A percentile compares a stretch with the other conserved stretches of the same genome.
Conservation (phyloP, 352 stramenopile species). For the Globisporangium alternatum region DNA sequence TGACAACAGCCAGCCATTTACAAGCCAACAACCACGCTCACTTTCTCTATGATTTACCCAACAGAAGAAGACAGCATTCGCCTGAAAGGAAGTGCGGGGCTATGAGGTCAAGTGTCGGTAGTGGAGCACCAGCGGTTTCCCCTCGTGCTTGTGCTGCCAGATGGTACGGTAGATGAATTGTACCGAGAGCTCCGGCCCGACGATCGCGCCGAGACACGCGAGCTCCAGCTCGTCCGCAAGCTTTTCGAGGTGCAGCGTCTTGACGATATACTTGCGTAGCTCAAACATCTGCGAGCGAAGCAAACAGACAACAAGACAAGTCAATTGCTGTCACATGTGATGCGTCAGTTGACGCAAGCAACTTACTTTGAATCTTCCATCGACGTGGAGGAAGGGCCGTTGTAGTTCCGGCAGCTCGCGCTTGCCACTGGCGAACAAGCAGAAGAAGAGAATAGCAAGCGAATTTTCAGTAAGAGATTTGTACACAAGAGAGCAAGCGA, state of each 20-base stretch:
- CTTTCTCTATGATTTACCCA: slow-evolving; percentile 5
- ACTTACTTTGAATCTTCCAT: slow-evolving; percentile 52
- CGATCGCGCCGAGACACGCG: slow-evolving; percentile 48
- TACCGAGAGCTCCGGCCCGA: slow-evolving; percentile 62
- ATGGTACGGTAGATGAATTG: slow-evolving; percentile 67
- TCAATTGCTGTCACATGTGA: slow-evolving; percentile 8
- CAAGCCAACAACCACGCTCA: not conserved
- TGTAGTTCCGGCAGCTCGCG: slow-evolving; percentile 27
- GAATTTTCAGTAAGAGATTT: not conserved
- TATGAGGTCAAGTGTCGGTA: slow-evolving; percentile 33
- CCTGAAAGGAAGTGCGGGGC: not conserved
- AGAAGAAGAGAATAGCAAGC: not conserved
- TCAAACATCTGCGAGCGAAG: slow-evolving; percentile 43
- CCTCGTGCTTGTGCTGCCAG: slow-evolving; percentile 53
- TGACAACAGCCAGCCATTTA: not conserved
- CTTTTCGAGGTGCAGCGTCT: slow-evolving; percentile 29
- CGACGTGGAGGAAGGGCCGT: slow-evolving; percentile 60
- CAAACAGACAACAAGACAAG: not conserved
- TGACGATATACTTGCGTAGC: slow-evolving; percentile 46
- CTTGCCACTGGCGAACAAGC: not conserved
- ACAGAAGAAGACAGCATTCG: not conserved
- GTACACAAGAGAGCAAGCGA: not conserved
- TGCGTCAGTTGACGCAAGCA: not conserved
- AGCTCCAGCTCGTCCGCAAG: slow-evolving; percentile 41
- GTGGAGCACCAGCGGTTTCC: slow-evolving; percentile 43